Evolutionary conservation across 345 rosid species (phyloP), one percentile per base, ranked within the genome.

Genomic region (Brassica incana): DNA sequence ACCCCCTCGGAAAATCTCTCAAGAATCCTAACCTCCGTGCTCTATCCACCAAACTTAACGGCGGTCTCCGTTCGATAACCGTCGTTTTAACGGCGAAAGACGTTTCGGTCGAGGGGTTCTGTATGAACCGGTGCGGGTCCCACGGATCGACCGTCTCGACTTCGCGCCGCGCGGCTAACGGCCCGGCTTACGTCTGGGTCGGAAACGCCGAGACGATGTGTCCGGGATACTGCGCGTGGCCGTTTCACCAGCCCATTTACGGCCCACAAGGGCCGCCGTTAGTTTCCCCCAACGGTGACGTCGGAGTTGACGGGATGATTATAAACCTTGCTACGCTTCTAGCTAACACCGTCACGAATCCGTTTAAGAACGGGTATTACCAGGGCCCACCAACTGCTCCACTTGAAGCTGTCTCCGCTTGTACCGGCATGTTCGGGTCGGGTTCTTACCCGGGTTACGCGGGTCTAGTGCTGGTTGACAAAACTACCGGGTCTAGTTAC

Each of bases 161-260:
- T n/a, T 14, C 83, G 6, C 79, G 80, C 0, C 66, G 80, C 16
- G 77, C 77, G 14, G 73, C 65, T 23, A 73, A 73, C 72, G 79
- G 79, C 7, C 75, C 60, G 2, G 79, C 89, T 8, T 93, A 88
- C 59, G 82, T 88, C 0, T 92, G 98, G 98, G 94, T 90, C 0
- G 97, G 97, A 8, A 87, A 94, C 85, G 82, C 98, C 3, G 87
- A 56, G 78, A 76, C 76, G 56, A 90, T 83, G 80, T 94, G 98
- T 27, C 96, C 96, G 0, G 97, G 97, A 4, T 87, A 91, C 23
- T 93, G 97, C 81, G 92, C 95, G 50, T 93, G 98, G 98, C 97
- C 97, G 2, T 93, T 93, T 66, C 92, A 93, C 83, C 89, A 83
- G 80, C 98, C 98, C 2, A 74, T 89, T 40, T 91, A 87, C 74